Evolutionary conservation across 2,329 filamentous ascomycete genomes (phyloP), one percentile per base, ranked within the genome.

Genomic region (Nigrograna mackinnonii): DNA sequence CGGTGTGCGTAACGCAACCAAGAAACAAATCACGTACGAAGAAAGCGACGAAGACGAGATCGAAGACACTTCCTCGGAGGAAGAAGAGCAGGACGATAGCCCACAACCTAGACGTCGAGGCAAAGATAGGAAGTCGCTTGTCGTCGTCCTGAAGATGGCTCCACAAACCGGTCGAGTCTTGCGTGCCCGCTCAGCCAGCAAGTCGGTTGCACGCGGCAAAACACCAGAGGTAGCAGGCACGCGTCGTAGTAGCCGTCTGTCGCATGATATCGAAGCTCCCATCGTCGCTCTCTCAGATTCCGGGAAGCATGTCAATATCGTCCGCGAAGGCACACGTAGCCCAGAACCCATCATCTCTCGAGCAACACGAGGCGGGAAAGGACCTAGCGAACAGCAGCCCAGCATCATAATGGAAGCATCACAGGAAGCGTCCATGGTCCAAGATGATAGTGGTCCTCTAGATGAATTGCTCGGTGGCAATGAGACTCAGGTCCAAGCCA

Each of bases 241-340:
- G 28, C 71, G 82, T 49, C 75, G 80, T 47, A 83, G 76, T 49
- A 83, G 79, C 57, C 80, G 83, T 34, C 72, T 81, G 14, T 82
- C 77, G 18, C 79, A 81, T 47, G 79, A 81, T 49, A 70, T 77
- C 4, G 75, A 79, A 19, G 76, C 79, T 24, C 75, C 79, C 22
- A 74, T 84, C 12, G 67, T 82, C 34, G 79, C 77, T 13, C 67
- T 85, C 33, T 79, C 80, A 3, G 77, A 80, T 49, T 83, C 80
- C 6, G 82, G 82, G 14, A 77, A 72, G 44, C 80, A 84, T 59
- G 73, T 75, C 44, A 65, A 79, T 40, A 71, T 80, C 4, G 69
- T 82, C 7, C 72, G 79, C 46, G 69, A 74, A 50, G 78, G 76
- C 19, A 82, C 80, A 3, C 69, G 68, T 30, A 83, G 75, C 42